A percentile compares a stretch with the other conserved stretches of the same genome.
These are phyloP conservation scores for Lodderomyces jiufengensis DNA, from an alignment of 1,139 yeast species.

Conservation along the genomic window DNA sequence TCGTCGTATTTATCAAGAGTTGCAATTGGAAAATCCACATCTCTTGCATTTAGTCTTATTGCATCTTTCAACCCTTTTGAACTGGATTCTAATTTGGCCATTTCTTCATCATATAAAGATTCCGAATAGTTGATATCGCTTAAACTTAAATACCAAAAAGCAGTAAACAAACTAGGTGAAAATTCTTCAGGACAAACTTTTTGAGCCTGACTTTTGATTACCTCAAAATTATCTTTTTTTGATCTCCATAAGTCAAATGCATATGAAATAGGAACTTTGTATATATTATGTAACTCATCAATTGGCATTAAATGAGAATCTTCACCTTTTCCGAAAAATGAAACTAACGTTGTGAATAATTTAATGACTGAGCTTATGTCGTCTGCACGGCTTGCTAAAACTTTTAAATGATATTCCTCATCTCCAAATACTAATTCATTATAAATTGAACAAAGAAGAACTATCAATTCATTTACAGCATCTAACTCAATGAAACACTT, in stretches of 20 bases:
- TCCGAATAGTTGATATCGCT: constrained; percentile 65
- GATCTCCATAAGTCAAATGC: constrained; percentile 80
- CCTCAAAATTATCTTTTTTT: constrained; percentile 12
- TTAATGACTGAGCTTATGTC: constrained; percentile 65
- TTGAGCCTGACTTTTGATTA: neutral
- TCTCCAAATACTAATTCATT: constrained; percentile 40
- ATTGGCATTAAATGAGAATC: constrained; percentile 46
- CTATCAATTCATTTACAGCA: constrained; percentile 59
- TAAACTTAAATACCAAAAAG: constrained; percentile 75
- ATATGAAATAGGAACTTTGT: constrained; percentile 60
- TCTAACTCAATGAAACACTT: constrained; percentile 43
- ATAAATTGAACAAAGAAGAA: constrained; percentile 56
- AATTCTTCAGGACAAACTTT: constrained; percentile 1
- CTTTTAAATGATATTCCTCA: constrained; percentile 58
- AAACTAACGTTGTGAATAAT: constrained; percentile 58
- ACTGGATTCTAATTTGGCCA: constrained; percentile 33
- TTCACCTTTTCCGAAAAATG: constrained; percentile 41
- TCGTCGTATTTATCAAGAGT: constrained; percentile 25
- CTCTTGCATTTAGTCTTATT: constrained; percentile 25
- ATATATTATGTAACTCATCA: constrained; percentile 43
- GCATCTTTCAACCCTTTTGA: constrained; percentile 32
- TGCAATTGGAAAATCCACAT: constrained; percentile 26
- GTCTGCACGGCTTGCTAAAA: constrained; percentile 68
- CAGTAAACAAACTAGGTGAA: constrained; percentile 43
- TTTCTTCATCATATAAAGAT: constrained; percentile 49